Percentiles rank a stretch among this genome's conserved stretches.
These are phyloP conservation scores for Stagonosporopsis chrysanthemi DNA, from an alignment of 2,329 filamentous ascomycete species.

Conservation along the genomic window DNA sequence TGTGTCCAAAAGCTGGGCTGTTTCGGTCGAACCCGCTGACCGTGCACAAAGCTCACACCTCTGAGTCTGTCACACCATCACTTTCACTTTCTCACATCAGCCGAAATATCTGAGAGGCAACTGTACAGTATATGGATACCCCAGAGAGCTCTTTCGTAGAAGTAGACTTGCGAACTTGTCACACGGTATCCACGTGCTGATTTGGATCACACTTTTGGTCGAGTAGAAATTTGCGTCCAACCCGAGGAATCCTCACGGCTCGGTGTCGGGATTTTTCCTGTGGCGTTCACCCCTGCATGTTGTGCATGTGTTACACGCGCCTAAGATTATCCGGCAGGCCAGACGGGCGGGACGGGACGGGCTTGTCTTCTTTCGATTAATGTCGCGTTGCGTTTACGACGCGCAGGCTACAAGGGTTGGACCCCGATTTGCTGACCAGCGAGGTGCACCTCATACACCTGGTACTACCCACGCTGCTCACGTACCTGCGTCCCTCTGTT, in stretches of 20 bases:
- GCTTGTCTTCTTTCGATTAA: neutral
- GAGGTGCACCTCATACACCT: slow-evolving; percentile 1
- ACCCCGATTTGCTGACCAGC: slow-evolving; percentile 8
- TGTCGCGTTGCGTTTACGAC: slow-evolving; percentile 9
- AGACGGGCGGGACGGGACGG: slow-evolving; percentile 10
- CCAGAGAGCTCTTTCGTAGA: neutral
- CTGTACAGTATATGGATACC: neutral
- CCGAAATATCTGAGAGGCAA: neutral
- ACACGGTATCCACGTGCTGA: neutral
- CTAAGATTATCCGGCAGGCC: slow-evolving; percentile 25
- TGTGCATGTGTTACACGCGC: slow-evolving; percentile 11
- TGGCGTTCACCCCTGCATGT: slow-evolving; percentile 16
- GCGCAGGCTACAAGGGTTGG: slow-evolving; percentile 3
- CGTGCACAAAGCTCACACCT: neutral
- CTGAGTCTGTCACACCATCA: neutral
- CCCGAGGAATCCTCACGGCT: neutral
- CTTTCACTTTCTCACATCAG: neutral
- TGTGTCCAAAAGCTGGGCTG: slow-evolving; percentile 24
- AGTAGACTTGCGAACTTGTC: neutral
- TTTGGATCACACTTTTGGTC: neutral
- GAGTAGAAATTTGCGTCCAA: neutral
- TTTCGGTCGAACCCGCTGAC: slow-evolving; percentile 19
- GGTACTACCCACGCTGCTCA: slow-evolving; percentile 2
- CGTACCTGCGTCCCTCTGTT: neutral
- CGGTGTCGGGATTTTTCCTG: slow-evolving; percentile 3